Percentiles rank a stretch among this genome's conserved stretches.
Conservation (phyloP, 2,329 filamentous ascomycete genomes). For the Venturia nashicola region DNA sequence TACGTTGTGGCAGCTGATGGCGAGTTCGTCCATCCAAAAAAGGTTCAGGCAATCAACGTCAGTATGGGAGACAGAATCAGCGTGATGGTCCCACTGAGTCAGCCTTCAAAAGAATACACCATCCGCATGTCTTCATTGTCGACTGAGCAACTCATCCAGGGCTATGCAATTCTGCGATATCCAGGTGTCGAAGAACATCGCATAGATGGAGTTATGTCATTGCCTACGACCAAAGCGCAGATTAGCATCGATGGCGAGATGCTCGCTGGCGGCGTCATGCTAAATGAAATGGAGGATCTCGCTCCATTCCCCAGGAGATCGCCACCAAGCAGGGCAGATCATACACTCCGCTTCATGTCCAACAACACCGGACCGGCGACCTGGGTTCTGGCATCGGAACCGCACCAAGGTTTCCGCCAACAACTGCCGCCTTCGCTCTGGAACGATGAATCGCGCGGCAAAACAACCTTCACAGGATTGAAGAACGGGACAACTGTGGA, state of each 20-base stretch:
- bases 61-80: not conserved
- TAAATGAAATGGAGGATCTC: not conserved
- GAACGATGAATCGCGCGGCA: constrained; percentile 19
- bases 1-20: constrained; percentile 15
- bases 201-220: constrained; percentile 1
- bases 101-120: not conserved
- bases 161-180: constrained; percentile 1
- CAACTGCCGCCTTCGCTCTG: constrained; percentile 17
- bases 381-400: constrained; percentile 21
- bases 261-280: not conserved
- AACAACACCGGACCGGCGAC: constrained; percentile 1
- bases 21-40: constrained; percentile 13
- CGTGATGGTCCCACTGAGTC: not conserved
- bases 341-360: constrained; percentile 3
- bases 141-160: not conserved
- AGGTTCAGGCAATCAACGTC: constrained; percentile 12
- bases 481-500: constrained; percentile 17
- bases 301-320: constrained; percentile 17
- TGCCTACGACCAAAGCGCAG: not conserved
- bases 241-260: not conserved
- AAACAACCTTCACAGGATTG: constrained; percentile 18
- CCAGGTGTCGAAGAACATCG: constrained; percentile 1
- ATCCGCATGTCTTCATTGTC: not conserved
- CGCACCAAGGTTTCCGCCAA: constrained; percentile 16
- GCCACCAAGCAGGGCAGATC: constrained; percentile 18